Percentiles rank a stretch among this genome's conserved stretches.
phyloP scores from a whole-genome alignment of 139 green algal species.

The Chlorella vulgaris region DNA sequence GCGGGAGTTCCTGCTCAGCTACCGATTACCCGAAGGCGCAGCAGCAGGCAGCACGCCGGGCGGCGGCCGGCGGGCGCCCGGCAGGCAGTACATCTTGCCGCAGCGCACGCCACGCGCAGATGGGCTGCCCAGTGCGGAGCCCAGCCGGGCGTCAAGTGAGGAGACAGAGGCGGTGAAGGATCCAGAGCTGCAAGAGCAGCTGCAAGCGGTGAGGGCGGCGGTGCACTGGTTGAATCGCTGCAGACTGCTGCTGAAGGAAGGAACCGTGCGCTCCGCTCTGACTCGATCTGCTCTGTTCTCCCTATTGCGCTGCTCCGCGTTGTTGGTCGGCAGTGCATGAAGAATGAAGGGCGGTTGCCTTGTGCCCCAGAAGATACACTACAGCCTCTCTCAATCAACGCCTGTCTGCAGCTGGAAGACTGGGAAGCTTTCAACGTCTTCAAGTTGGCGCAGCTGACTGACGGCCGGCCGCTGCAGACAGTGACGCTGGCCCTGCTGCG shows the following conservation, averaged over 20 bases:
- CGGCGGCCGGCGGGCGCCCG: neutral
- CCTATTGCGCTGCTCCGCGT: too few relatives aligned
- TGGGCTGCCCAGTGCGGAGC: neutral
- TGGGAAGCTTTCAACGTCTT: conserved; percentile 74
- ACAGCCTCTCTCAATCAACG: too few relatives aligned
- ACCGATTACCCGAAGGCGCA: conserved; percentile 3
- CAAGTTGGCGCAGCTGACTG: conserved; percentile 37
- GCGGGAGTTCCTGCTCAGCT: conserved; percentile 31
- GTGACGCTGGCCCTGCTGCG: conserved; percentile 49
- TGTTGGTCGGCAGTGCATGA: too few relatives aligned
- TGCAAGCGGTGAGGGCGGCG: conserved; percentile 1
- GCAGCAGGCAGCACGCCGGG: conserved; percentile 9
- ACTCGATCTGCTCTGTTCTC: too few relatives aligned
- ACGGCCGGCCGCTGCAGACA: conserved; percentile 45
- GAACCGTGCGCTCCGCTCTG: too few relatives aligned
- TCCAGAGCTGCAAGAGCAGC: conserved; percentile 6
- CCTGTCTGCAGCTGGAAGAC: conserved; percentile 48
- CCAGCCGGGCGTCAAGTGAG: conserved; percentile 10
- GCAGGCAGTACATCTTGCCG: conserved; percentile 24
- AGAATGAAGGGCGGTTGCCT: neutral
- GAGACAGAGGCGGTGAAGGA: neutral
- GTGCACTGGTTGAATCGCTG: too few relatives aligned
- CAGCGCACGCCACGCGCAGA: neutral
- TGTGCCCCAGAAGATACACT: too few relatives aligned
- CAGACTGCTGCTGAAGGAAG: too few relatives aligned